A percentile compares a stretch with the other conserved stretches of the same genome.
These are phyloP conservation scores for Ophiostoma novo-ulmi DNA, from an alignment of 2,329 filamentous ascomycete species.

Conservation along the genomic window DNA sequence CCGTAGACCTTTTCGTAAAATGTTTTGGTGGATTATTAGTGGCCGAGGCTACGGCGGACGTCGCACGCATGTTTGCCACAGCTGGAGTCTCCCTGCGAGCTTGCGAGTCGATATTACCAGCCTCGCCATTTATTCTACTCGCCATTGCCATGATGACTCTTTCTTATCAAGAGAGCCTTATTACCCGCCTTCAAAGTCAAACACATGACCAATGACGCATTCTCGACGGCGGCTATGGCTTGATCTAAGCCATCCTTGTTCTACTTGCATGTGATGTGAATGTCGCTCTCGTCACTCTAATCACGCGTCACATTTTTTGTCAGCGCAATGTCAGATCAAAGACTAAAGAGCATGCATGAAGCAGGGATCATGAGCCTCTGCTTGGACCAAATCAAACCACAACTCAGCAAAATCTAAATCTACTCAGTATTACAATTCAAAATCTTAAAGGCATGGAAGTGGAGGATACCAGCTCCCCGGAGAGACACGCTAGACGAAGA, in stretches of 20 bases:
- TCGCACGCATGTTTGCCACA: not conserved
- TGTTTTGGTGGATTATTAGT: not conserved
- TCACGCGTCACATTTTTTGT: not conserved
- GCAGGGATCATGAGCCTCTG: not conserved
- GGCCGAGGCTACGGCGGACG: not conserved
- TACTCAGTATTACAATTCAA: not conserved
- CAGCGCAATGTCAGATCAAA: not conserved
- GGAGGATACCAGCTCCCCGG: constrained; percentile 3
- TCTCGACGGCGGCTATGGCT: not conserved
- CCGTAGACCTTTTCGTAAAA: too few relatives aligned
- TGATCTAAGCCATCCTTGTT: not conserved
- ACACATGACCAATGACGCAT: constrained; percentile 3
- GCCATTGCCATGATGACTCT: not conserved
- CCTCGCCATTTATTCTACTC: not conserved
- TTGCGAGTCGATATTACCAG: not conserved
- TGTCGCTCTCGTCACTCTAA: not conserved
- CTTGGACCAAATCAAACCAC: not conserved
- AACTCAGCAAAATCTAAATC: not conserved
- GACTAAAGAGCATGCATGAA: not conserved
- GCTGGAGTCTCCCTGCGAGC: not conserved
- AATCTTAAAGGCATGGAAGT: constrained; percentile 2
- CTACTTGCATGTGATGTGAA: not conserved
- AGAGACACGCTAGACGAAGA: constrained; percentile 12
- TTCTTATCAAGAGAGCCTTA: not conserved
- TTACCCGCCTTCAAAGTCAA: not conserved